A percentile compares a stretch with the other conserved stretches of the same genome.
Conservation (phyloP, 345 rosid genomes). For the Streptanthus diversifolius region DNA sequence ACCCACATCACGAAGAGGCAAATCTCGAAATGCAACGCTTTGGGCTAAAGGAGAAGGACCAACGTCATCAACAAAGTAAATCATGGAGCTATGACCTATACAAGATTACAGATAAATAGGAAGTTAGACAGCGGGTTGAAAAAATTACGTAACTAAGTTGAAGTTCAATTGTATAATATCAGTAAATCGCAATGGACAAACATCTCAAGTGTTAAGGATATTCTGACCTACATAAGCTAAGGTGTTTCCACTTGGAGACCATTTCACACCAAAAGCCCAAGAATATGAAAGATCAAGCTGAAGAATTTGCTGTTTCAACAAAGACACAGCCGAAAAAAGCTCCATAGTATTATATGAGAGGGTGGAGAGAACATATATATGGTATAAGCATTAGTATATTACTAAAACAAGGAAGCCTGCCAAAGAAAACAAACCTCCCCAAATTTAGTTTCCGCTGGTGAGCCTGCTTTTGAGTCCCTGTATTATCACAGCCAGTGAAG, state of each 20-base stretch:
- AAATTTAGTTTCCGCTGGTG: slow-evolving; percentile 75
- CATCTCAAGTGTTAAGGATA: slow-evolving; percentile 22
- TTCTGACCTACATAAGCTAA: slow-evolving; percentile 94
- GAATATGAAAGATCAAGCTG: slow-evolving; percentile 99
- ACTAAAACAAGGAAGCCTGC: not conserved
- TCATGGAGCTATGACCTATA: slow-evolving; percentile 94
- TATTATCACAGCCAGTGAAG: slow-evolving; percentile 14
- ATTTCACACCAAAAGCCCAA: slow-evolving; percentile 98
- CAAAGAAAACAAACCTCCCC: slow-evolving; percentile 71
- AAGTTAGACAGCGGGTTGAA: slow-evolving; percentile 19
- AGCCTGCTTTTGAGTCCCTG: slow-evolving; percentile 73
- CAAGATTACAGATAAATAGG: slow-evolving; percentile 18
- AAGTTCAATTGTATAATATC: not conserved
- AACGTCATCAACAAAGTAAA: slow-evolving; percentile 96
- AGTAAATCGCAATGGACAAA: not conserved
- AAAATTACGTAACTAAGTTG: not conserved
- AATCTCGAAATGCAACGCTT: slow-evolving; percentile 75
- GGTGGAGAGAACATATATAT: not conserved
- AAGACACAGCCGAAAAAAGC: slow-evolving; percentile 27
- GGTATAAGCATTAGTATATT: not conserved
- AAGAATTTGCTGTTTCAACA: slow-evolving; percentile 69
- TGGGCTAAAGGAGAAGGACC: slow-evolving; percentile 98
- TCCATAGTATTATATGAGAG: not conserved
- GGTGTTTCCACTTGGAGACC: slow-evolving; percentile 99
- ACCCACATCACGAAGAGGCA: slow-evolving; percentile 99